Evolutionary conservation across 176 grass and related monocot genomes (phyloP), one percentile per base, ranked within the genome.

Genomic region (Hsuehochloa calcarea): DNA sequence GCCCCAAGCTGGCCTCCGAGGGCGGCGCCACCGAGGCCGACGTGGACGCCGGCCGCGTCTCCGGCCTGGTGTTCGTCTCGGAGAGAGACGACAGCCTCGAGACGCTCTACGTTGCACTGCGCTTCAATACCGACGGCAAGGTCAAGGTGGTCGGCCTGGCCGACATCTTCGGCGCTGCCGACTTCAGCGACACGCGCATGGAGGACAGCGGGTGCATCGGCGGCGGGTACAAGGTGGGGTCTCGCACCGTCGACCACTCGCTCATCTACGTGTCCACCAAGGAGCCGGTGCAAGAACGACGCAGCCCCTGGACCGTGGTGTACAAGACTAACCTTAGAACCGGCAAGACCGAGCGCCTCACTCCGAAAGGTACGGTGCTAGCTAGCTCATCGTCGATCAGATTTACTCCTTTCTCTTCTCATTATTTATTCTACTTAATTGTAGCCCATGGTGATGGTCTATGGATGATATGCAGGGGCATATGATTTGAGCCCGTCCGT

Each of bases 231-330:
- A 45, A 31, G 69, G 69, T 37, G 25, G 59, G 44, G 6, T 1
- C 38, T 5, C 70, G 47, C 34, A 23, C 72, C 22, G 72, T 70
- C 12, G 78, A 76, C 29, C 70, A 64, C 39, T 77, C 47, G 2
- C 54, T 90, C 51, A 5, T 90, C 2, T 90, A 90, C 68, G 79
- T 90, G 11, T 83, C 84, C 65, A 90, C 89, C 29, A 90, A 83
- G 84, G 37, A 83, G 73, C 65, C 55, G 3, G 84, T 65, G 22
- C 4, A 34, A 35, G 40, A 20, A 9, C 84, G 84, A 0, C 89
- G 89, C 1, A 45, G 17, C 7, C 84, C 89, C 0, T 90, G 89
- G 88, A 90, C 79, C 1, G 79, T 78, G 16, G 88, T 90, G 39
- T 87, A 90, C 63, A 56, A 13, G 17, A 87, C 84, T 44, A 82